Evolutionary conservation across 306 rosid genomes (phyloP).

Genomic region (Vigna radiata): DNA sequence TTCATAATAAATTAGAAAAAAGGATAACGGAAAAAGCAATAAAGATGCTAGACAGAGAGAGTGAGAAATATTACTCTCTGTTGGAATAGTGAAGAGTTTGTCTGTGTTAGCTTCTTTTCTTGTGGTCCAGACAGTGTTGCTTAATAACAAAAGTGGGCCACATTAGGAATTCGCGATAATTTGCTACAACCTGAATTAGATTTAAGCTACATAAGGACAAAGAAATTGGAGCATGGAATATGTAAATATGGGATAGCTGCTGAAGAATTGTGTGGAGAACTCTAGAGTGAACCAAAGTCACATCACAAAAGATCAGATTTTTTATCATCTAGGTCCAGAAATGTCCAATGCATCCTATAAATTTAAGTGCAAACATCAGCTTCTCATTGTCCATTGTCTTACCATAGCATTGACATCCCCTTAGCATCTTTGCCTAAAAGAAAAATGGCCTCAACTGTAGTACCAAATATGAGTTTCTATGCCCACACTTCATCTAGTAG

Average conservation of each 20-base stretch:
- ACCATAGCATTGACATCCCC: neutral
- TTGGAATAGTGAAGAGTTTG: neutral
- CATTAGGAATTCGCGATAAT: neutral
- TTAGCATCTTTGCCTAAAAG: neutral
- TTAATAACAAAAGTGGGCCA: neutral
- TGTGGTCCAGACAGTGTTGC: neutral
- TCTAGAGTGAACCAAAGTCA: constrained; percentile 42
- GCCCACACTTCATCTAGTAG: constrained; percentile 37
- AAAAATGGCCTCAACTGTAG: constrained; percentile 40
- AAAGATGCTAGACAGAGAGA: neutral
- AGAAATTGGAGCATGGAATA: neutral
- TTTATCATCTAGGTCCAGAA: constrained; percentile 37
- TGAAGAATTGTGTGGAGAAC: constrained; percentile 22
- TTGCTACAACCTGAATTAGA: neutral
- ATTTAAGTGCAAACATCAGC: constrained; percentile 23
- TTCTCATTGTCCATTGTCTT: neutral
- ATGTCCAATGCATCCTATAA: constrained; percentile 44
- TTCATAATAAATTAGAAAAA: neutral
- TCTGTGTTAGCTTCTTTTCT: no score
- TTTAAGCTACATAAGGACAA: neutral
- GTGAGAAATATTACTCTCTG: neutral
- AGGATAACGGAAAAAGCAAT: no score
- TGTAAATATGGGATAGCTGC: neutral
- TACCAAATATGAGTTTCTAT: constrained; percentile 36
- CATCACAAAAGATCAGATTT: constrained; percentile 1